Evolutionary conservation across 2,329 filamentous ascomycete genomes (phyloP), one percentile per base, ranked within the genome.

Genomic region (Tolypocladium sp.): DNA sequence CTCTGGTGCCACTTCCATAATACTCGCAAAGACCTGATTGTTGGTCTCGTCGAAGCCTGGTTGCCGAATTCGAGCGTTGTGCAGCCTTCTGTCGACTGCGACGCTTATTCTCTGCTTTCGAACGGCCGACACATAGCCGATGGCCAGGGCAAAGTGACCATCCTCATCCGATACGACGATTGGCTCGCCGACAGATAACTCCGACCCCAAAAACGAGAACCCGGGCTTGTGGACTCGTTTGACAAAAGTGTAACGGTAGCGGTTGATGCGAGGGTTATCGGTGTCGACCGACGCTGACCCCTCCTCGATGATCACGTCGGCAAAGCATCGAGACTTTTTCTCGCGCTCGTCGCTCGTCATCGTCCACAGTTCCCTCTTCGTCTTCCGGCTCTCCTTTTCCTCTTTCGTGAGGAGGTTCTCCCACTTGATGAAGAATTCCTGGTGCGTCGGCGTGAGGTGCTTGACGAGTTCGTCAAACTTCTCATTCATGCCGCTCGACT

Each of bases 141-240:
- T 91, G 0, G 93, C 92, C 44, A 99, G 82, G 1, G 93, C 93
- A 76, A 96, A 99, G 71, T 99, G 94, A 0, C 94, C 94, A 61
- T 90, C 82, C 71, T 99, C 94, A 66, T 97, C 94, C 0, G 94
- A 97, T 4, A 99, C 83, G n/a, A 99, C 94, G 56, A 97, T 87
- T 0, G 94, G 93, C 68, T 99, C 94, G 49, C 93, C 93, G 33
- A 90, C 81, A 2, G 81, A 85, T 37, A 99, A 83, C 67, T 97
- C 92, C 1, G 92, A 97, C 67, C 97, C 93, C 1, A 91, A 77
- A 68, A 99, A 99, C 0, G 91, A 96, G 67, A 94, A 92, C 0
- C 80, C 80, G 0, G 84, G 65, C 2, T 76, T 68, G 0, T 81
- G 71, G 30, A 81, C 80, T 59, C 86, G 82, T 69, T 96, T 96